Evolutionary conservation across 2,329 filamentous ascomycete species (phyloP).

Genomic region (Ophiocordyceps polyrhachis-furcata): DNA sequence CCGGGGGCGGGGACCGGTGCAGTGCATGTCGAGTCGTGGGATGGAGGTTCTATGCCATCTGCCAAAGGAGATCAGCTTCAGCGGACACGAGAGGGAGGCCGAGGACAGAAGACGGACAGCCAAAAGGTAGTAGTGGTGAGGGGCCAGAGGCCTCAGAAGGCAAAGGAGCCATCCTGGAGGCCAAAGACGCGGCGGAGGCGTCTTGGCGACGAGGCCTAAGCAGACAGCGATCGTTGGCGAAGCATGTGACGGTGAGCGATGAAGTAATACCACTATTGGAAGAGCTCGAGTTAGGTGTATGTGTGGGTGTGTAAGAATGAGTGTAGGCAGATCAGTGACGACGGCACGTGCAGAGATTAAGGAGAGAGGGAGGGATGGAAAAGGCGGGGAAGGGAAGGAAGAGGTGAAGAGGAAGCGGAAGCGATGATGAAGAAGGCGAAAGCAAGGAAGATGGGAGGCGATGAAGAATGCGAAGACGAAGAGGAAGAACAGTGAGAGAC

Average conservation of each 20-base stretch:
- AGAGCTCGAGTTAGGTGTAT: too few species aligned
- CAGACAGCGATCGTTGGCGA: background rate
- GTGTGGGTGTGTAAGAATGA: too few species aligned
- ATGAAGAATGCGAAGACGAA: background rate
- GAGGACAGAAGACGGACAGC: constrained; percentile 33
- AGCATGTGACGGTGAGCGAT: background rate
- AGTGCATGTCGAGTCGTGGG: constrained; percentile 27
- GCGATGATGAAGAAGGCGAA: background rate
- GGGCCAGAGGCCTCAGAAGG: constrained; percentile 26
- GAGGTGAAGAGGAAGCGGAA: background rate
- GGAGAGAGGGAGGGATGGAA: background rate
- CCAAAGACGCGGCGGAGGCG: constrained; percentile 30
- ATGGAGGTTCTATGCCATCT: constrained; percentile 26
- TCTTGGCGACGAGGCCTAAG: constrained; percentile 5
- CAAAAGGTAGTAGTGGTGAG: constrained; percentile 41
- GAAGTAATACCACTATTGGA: too few species aligned
- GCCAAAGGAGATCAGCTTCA: constrained; percentile 4
- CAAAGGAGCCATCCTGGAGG: constrained; percentile 40
- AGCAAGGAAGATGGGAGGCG: background rate
- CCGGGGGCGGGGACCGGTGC: constrained; percentile 45
- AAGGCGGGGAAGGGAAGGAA: background rate
- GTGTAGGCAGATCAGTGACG: background rate
- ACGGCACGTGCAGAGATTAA: background rate
- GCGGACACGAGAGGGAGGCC: constrained; percentile 2
- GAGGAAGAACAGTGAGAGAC: background rate